Evolutionary conservation across 495 filamentous ascomycete genomes (phyloP), one percentile per base, ranked within the genome.

Genomic region (Aspergillus sparsus): DNA sequence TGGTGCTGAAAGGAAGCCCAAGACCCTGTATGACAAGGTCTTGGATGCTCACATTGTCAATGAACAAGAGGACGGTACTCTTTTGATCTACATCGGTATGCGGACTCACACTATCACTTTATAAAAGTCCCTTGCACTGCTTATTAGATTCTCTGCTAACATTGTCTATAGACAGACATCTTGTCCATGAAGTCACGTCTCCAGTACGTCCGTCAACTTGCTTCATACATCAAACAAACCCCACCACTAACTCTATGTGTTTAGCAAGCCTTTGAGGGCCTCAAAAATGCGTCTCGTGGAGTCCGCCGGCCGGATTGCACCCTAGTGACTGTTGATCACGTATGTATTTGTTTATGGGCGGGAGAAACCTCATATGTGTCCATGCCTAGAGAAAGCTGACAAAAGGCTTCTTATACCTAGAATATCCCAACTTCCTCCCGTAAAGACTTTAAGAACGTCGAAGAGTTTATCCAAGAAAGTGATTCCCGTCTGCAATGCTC

Each of bases 11-110:
- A 78, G 80, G 69, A 81, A 82, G 59, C 93, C 90, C 50, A 88
- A 87, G 77, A 97, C 93, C 69, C 85, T 97, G 72, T 98, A 98
- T 77, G 94, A 98, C 83, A 97, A 97, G 85, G 92, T 98, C 71
- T 88, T 97, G 72, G 83, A 89, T 62, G 86, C 85, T 73, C 94
- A 98, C 76, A 89, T 97, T 61, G 92, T 98, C 68, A 90, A 97
- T 66, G 90, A 93, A 82, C 88, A 91, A 78, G 85, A 91, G 18
- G 92, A 95, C 78, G 92, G 92, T 71, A 98, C 93, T 42, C 83
- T 96, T 67, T 72, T 97, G 56, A 80, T 98, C 33, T 98, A 98
- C 68, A 98, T 97, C 69, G 89, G 89, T 89, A 81, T 66, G 80
- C 62, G 15, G 15, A 12, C 41, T 33, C 41, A 32, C 32, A 6